Evolutionary conservation across 495 filamentous ascomycete species (phyloP), one percentile per base, ranked within the genome.

Genomic region (Aspergillus carlsbadensis): DNA sequence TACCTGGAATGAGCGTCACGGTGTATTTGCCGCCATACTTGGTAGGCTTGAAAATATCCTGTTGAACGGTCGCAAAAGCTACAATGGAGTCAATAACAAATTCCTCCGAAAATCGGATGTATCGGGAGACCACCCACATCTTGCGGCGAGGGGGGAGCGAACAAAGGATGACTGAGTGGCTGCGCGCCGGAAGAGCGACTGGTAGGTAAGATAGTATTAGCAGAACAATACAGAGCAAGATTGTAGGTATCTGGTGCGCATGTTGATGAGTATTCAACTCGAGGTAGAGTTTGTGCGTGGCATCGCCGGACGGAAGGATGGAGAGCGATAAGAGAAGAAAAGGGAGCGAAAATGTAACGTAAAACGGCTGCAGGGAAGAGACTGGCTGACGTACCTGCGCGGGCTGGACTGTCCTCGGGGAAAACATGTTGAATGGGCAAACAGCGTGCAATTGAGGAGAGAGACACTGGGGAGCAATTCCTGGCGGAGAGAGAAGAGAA

Each of bases 1-100:
- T 81, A 88, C 86, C 93, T 64, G 94, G 94, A 73, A 98, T 97
- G 58, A 98, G 83, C 50, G 95, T 97, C 63, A 96, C 92, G 15
- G 95, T 98, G 84, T 98, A 98, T 80, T 98, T 98, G 72, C 94
- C 92, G 64, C 94, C 94, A 77, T 93, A 98, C 78, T 98, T 98
- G 67, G 94, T 96, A 53, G 94, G 94, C 82, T 96, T 94, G 84
- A 96, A 96, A 70, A 96, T 89, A 69, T 96, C 92, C 61, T 86
- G 83, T 74, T 89, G 84, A 54, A 95, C 78, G 37, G 86, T 93
- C 59, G 92, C 91, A 64, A 87, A 78, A 44, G 78, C 78, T 80
- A 52, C 46, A 46, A 46, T 52, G 18, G 20, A 24, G 58, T 70
- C 60, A 68, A 61, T 46, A n/a, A 52, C 29, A n/a, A 11, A 24